Base-by-base conservation (phyloP, 139 green algal species). In the Closterium sp. region DNA sequence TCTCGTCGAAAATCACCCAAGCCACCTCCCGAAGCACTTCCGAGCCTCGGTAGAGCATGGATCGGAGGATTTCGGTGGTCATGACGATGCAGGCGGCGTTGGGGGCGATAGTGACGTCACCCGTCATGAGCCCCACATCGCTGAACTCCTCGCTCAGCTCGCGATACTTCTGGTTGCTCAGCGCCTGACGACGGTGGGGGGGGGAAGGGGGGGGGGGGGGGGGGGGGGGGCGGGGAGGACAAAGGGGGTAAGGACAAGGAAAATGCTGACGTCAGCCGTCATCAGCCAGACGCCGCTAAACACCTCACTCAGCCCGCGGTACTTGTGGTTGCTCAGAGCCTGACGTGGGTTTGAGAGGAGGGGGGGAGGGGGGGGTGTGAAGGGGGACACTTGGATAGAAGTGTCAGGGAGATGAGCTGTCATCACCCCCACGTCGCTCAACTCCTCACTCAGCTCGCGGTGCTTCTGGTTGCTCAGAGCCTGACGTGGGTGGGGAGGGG, bases 321-420 rank as follows among this genome's bases (percentile, higher is more conserved):
- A 99, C 95, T 99, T 99, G 91, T 99, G 98, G 95, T 99, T 99
- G 95, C 93, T 97, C 85, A 99, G 96, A 6, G 98, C 98, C 95
- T 95, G 90, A 62, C 24, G 31, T 84, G 85, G 2, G 29, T 62
- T 17, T 29, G 31, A 70, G 89, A 19, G 13, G 79, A 30, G 28
- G 42, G 9, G 13, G 13, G 86, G 13, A 19, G 86, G 13, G 30
- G 86, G 86, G 42, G 42, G 7, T 62, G 7, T 62, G 42, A 7
- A 62, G 42, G 7, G 42, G 42, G 79, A 27, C 10, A 62, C 42
- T 62, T 13, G 42, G 42, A 62, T 7, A 62, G 42, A 5, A 62
- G 73, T 28, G 86, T 99, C 95, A 32, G 95, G 97, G 13, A 99
- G 97, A 89, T 99, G 98, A 2, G 97, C 97, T 87, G 97, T 98